These are phyloP conservation scores for Isabelozyma pseudorhagii DNA, from an alignment of 805 yeast genomes.

Conservation along the genomic window DNA sequence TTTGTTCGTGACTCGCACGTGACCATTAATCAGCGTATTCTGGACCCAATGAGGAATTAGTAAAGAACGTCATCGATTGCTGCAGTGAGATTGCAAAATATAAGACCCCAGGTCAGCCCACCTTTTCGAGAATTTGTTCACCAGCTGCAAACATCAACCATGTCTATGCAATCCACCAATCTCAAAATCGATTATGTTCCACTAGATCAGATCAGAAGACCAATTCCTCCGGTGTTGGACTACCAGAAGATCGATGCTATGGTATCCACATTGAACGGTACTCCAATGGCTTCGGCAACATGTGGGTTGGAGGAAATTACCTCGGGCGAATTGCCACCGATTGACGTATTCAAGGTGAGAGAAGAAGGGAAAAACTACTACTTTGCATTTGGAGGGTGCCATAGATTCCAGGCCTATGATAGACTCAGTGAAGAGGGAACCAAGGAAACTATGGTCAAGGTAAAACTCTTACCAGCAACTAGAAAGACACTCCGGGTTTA, in stretches of 20 bases:
- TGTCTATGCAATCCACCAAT: slow-evolving; percentile 69
- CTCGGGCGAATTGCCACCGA: slow-evolving; percentile 73
- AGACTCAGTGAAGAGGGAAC: slow-evolving; percentile 31
- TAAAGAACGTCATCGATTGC: neutral
- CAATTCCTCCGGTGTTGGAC: slow-evolving; percentile 84
- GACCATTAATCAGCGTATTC: neutral
- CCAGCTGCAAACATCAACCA: slow-evolving; percentile 13
- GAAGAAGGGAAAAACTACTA: slow-evolving; percentile 60
- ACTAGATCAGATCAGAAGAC: slow-evolving; percentile 64
- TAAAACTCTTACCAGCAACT: slow-evolving; percentile 75
- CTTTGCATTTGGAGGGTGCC: slow-evolving; percentile 91
- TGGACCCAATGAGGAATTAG: neutral
- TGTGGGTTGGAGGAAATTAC: slow-evolving; percentile 48
- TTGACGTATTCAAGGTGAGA: slow-evolving; percentile 70
- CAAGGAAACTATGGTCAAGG: slow-evolving; percentile 50
- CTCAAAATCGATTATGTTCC: slow-evolving; percentile 61
- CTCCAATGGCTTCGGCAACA: slow-evolving; percentile 62
- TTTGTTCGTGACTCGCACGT: neutral
- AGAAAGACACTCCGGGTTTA: slow-evolving; percentile 63
- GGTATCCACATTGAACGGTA: slow-evolving; percentile 67
- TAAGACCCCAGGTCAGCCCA: too few species aligned
- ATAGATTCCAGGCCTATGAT: slow-evolving; percentile 84
- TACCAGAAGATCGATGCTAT: slow-evolving; percentile 70
- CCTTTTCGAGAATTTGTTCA: neutral
- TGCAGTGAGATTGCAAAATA: neutral